phyloP scores from a whole-genome alignment of 768 basidiomycete species.

The Gymnopilus dilepis region DNA sequence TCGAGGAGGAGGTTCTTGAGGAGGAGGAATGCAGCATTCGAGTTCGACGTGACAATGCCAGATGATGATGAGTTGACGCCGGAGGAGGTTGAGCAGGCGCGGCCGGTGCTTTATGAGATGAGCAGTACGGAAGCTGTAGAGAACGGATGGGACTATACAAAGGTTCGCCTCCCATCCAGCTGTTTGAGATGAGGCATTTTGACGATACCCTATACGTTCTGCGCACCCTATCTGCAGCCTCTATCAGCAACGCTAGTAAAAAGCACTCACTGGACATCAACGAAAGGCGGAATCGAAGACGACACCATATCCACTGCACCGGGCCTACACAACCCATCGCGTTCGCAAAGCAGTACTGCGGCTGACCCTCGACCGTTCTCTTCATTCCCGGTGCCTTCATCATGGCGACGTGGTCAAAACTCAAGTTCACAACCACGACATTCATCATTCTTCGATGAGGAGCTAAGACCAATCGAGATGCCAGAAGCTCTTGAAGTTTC shows the following conservation, averaged over 20 bases:
- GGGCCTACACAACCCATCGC: not conserved
- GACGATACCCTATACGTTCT: not conserved
- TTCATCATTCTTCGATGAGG: not conserved
- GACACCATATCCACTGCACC: not conserved
- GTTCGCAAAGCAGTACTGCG: not conserved
- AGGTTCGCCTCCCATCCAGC: not conserved
- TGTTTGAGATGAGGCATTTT: not conserved
- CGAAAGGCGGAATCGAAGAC: not conserved
- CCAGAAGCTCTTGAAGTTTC: not conserved
- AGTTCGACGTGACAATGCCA: not conserved
- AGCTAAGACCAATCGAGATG: not conserved
- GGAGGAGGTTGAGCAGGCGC: slow-evolving; percentile 4
- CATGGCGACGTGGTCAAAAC: not conserved
- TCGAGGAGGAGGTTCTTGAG: not conserved
- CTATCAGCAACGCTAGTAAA: not conserved
- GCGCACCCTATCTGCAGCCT: not conserved
- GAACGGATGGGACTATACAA: not conserved
- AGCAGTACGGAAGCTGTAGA: not conserved
- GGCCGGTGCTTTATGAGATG: slow-evolving; percentile 5
- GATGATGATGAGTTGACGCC: not conserved
- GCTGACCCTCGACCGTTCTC: not conserved
- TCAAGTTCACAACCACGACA: not conserved
- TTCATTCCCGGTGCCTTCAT: not conserved
- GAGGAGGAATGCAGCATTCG: not conserved
- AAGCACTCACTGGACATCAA: slow-evolving; percentile 1